Percentiles rank a stretch among this genome's conserved stretches.
Conservation (phyloP, 495 filamentous ascomycete species). For the Amniculicola lignicola region DNA sequence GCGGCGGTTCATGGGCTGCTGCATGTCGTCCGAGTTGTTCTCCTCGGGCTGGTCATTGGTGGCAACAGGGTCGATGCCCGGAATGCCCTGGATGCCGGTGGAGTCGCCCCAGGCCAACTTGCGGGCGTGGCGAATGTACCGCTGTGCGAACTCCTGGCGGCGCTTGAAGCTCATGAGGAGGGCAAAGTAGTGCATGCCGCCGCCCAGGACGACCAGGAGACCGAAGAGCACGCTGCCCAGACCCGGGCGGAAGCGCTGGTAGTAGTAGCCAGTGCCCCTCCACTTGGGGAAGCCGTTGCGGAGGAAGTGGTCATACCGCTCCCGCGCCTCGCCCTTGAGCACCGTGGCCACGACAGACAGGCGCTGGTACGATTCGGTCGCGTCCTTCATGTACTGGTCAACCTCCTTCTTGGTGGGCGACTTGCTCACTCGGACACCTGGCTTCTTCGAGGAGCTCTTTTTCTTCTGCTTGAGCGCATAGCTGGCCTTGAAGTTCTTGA, state of each 20-base stretch:
- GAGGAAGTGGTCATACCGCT: conserved; percentile 94
- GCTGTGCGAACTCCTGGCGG: conserved; percentile 82
- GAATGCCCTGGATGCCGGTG: conserved; percentile 60
- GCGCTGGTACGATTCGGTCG: conserved; percentile 74
- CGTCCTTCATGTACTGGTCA: conserved; percentile 67
- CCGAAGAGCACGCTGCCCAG: conserved; percentile 78
- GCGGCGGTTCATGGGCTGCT: conserved; percentile 69
- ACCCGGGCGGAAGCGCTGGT: conserved; percentile 85
- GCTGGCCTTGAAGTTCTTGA: conserved; percentile 73
- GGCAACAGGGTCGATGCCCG: conserved; percentile 53
- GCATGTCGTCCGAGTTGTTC: conserved; percentile 38
- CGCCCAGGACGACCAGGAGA: conserved; percentile 80
- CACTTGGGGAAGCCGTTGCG: conserved; percentile 90
- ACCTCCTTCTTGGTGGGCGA: conserved; percentile 70
- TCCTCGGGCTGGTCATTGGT: conserved; percentile 40
- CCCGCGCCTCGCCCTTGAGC: conserved; percentile 71
- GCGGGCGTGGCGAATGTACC: conserved; percentile 87
- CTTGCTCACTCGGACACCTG: conserved; percentile 65
- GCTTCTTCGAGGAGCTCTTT: conserved; percentile 50
- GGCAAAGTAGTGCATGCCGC: conserved; percentile 78
- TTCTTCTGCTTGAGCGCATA: conserved; percentile 54
- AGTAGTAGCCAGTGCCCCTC: conserved; percentile 98
- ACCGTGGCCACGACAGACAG: conserved; percentile 80
- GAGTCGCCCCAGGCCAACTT: conserved; percentile 87
- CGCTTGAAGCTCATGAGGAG: conserved; percentile 81